Evolutionary conservation across 768 basidiomycete genomes (phyloP).

Genomic region (Kwoniella newhampshirensis): DNA sequence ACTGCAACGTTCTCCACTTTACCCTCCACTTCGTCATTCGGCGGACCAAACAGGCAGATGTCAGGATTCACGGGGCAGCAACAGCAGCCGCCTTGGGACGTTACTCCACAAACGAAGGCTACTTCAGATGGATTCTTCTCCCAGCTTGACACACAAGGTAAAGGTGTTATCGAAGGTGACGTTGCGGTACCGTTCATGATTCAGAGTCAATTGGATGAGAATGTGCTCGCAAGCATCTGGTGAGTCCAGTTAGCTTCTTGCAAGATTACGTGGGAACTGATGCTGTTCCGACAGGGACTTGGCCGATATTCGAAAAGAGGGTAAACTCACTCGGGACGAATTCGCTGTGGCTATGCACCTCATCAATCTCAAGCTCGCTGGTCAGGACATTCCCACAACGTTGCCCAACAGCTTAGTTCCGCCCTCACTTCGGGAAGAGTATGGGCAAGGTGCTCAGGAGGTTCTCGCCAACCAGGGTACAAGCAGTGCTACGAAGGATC

Average conservation of each 20-base stretch:
- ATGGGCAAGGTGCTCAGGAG: conserved; percentile 46
- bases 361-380: conserved; percentile 79
- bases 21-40: conserved; percentile 19
- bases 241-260: too few relatives aligned
- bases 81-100: conserved; percentile 65
- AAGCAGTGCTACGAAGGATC: conserved; percentile 50
- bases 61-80: conserved; percentile 10
- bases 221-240: conserved; percentile 88
- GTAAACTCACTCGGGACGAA: conserved; percentile 79
- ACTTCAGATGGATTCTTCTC: conserved; percentile 76
- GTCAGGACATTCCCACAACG: conserved; percentile 64
- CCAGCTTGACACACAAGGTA: conserved; percentile 69
- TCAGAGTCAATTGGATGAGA: conserved; percentile 78
- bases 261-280: neutral
- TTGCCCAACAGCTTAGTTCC: conserved; percentile 77
- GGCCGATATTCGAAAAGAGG: conserved; percentile 82
- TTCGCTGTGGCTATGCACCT: conserved; percentile 95
- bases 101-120: conserved; percentile 75
- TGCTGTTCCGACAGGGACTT: conserved; percentile 93
- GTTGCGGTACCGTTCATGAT: conserved; percentile 94
- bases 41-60: conserved; percentile 17
- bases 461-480: conserved; percentile 43
- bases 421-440: conserved; percentile 66
- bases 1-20: conserved; percentile 20
- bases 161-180: conserved; percentile 85